Conservation (phyloP, 257 asterid genomes). For the Schizonepeta tenuifolia region DNA sequence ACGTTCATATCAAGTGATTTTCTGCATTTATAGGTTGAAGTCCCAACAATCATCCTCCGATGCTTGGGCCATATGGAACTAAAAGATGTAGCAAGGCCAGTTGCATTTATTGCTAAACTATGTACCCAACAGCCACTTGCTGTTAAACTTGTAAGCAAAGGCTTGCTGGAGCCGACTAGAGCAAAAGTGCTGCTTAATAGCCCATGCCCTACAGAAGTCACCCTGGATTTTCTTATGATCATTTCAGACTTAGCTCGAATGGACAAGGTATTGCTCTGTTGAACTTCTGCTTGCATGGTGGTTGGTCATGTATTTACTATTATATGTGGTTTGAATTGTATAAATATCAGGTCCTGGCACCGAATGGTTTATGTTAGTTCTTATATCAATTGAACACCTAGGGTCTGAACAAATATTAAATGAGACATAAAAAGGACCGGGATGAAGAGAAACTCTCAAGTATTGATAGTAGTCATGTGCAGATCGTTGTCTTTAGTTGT, state of each 20-base stretch:
- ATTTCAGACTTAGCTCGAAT: constrained; percentile 96
- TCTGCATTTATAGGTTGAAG: constrained; percentile 58
- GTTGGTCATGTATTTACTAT: constrained; percentile 16
- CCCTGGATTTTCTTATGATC: constrained; percentile 90
- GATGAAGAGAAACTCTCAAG: background rate
- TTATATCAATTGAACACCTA: constrained; percentile 2
- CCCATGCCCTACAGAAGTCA: constrained; percentile 81
- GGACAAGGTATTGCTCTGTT: constrained; percentile 73
- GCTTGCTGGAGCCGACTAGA: constrained; percentile 79
- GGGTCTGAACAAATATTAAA: background rate
- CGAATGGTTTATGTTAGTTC: constrained; percentile 7
- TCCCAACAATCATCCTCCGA: constrained; percentile 67
- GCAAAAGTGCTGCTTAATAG: constrained; percentile 66
- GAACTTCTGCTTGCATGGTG: constrained; percentile 20
- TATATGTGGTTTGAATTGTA: constrained; percentile 1
- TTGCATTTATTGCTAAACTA: constrained; percentile 92
- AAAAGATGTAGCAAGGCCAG: constrained; percentile 74
- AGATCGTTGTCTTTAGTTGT: background rate
- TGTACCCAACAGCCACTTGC: constrained; percentile 80
- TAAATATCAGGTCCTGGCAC: background rate
- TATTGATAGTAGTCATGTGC: background rate
- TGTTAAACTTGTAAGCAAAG: constrained; percentile 79
- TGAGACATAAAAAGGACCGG: background rate
- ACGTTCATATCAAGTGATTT: constrained; percentile 22
- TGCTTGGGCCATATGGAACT: constrained; percentile 84